Evolutionary conservation across 176 grass and related monocot genomes (phyloP).

Genomic region (Phoenix roebelenii): DNA sequence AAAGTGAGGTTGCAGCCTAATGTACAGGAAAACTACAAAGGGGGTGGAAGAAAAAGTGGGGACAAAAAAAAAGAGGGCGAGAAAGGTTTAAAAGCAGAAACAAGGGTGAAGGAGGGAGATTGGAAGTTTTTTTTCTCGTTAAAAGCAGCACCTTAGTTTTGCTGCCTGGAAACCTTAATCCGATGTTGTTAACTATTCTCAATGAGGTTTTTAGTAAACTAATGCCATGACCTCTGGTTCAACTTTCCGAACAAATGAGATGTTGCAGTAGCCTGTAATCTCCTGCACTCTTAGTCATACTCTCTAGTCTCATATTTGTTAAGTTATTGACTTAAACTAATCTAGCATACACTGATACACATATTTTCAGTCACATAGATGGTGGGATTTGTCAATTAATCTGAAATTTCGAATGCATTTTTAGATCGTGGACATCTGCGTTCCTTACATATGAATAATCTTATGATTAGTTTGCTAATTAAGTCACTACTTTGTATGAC

Average conservation of each 20-base stretch:
- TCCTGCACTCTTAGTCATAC: too few species aligned
- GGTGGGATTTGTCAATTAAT: too few species aligned
- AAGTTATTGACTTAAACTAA: too few species aligned
- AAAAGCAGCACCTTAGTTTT: background rate
- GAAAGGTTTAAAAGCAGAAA: background rate
- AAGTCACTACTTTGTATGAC: too few species aligned
- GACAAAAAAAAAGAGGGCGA: background rate
- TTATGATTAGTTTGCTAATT: too few species aligned
- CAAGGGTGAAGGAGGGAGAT: background rate
- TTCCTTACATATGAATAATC: too few species aligned
- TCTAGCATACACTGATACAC: too few species aligned
- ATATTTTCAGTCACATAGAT: too few species aligned
- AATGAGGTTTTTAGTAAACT: background rate
- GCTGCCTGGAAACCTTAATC: slow-evolving; percentile 2
- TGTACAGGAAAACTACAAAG: background rate
- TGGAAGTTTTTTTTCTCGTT: too few species aligned
- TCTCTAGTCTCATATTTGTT: too few species aligned
- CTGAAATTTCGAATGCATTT: too few species aligned
- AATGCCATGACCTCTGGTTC: background rate
- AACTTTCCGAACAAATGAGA: background rate
- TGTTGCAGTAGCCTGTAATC: background rate
- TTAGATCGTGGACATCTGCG: too few species aligned
- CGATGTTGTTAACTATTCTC: background rate
- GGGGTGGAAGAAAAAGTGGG: background rate
- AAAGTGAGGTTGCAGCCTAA: background rate